Base-by-base conservation (phyloP, 2,329 filamentous ascomycete genomes). In the Pseudogymnoascus sp. region DNA sequence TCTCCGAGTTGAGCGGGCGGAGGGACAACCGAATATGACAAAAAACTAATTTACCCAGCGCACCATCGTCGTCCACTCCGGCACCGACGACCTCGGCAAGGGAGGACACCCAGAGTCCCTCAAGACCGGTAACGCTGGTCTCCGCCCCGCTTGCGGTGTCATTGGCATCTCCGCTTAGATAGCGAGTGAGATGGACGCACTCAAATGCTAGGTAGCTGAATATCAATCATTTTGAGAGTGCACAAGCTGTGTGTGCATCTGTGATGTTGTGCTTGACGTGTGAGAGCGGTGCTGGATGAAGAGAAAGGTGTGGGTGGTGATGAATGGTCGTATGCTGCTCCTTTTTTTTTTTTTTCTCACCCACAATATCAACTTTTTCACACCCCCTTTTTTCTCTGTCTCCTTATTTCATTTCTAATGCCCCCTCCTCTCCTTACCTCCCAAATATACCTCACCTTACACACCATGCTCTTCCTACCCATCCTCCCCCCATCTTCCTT, bases 61-160 rank as follows among this genome's bases (percentile, higher is more conserved):
- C 75, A 97, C 94, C 70, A 84, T 99, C 67, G 94, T 99, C 73
- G 86, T 95, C 73, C 94, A 99, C 82, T 87, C 82, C 71, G 94
- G 94, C 76, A 97, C 93, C 70, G 94, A 99, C 76, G 94, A 99
- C 75, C 91, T 99, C 69, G 94, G 94, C 78, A 90, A 90, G 84
- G 92, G 92, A 73, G 90, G 80, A 71, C 87, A 90, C 80, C 91
- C 93, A 80, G 92, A 97, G 83, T 96, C 91, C 74, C 91, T 95
- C 83, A 97, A 95, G 88, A 99, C 94, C 69, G 94, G 94, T 70
- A 99, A 97, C 77, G 94, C 94, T 75, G 94, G 94, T 73, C 77
- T 81, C 71, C 91, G 94, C 75, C 94, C 94, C 75, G 94, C 94
- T 76, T 99, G 94, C 80, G 94, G 94, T 82, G 92, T 96, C 75